Evolutionary conservation across 805 yeast species (phyloP).

Genomic region (Debaryomyces tyrocola): DNA sequence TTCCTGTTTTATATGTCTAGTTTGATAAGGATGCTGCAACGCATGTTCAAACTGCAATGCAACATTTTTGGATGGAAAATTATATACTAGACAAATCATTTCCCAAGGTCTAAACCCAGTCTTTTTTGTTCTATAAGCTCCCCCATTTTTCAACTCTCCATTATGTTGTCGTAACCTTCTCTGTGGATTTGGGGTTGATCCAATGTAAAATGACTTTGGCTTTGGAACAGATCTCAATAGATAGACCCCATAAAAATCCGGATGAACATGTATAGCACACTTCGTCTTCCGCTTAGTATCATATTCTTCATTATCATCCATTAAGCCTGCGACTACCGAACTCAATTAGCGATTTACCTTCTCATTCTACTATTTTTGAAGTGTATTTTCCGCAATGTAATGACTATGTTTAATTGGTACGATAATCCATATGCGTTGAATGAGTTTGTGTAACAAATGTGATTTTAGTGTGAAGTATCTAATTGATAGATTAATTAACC

Average conservation of each 20-base stretch:
- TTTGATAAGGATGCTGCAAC: conserved; percentile 70
- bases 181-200: conserved; percentile 78
- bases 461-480: too few relatives aligned
- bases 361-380: too few relatives aligned
- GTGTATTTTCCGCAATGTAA: too few relatives aligned
- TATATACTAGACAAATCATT: conserved; percentile 60
- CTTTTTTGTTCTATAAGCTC: conserved; percentile 67
- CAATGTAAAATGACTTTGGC: conserved; percentile 66
- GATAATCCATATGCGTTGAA: too few relatives aligned
- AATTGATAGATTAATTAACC: too few relatives aligned
- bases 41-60: conserved; percentile 85
- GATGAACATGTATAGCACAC: conserved; percentile 7
- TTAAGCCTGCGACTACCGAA: too few relatives aligned
- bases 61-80: conserved; percentile 66
- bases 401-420: too few relatives aligned
- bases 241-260: conserved; percentile 68
- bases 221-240: conserved; percentile 60
- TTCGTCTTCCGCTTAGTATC: background rate
- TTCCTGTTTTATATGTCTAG: conserved; percentile 53
- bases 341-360: too few relatives aligned
- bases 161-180: conserved; percentile 75
- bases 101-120: conserved; percentile 72
- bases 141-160: conserved; percentile 62
- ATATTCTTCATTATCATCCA: too few relatives aligned
- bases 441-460: too few relatives aligned